A percentile compares a stretch with the other conserved stretches of the same genome.
phyloP scores from a whole-genome alignment of 108 stramenopile species.

The Hondaea fermentalgiana region DNA sequence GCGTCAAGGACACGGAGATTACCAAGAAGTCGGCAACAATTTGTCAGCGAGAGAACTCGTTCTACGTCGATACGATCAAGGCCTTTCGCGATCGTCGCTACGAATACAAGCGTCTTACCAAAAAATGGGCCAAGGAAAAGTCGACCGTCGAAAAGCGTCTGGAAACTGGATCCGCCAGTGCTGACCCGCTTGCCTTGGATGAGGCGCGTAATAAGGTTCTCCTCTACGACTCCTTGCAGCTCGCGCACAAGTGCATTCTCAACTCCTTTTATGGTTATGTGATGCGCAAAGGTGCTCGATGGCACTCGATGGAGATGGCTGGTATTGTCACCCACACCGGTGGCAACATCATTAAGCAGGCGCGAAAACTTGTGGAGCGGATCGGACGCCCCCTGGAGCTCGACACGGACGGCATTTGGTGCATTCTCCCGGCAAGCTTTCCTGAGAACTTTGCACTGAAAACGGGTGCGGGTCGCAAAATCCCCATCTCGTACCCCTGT shows the following conservation, averaged over 20 bases:
- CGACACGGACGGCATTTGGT: conserved; percentile 99
- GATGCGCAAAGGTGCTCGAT: conserved; percentile 98
- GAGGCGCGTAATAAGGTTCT: conserved; percentile 79
- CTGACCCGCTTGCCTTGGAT: conserved; percentile 54
- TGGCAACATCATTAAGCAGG: conserved; percentile 92
- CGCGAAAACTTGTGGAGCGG: conserved; percentile 81
- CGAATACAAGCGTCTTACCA: conserved; percentile 92
- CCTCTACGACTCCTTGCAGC: conserved; percentile 94
- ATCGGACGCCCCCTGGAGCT: conserved; percentile 96
- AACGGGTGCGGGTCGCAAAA: conserved; percentile 60
- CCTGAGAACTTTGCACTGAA: conserved; percentile 76
- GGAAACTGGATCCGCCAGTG: conserved; percentile 46
- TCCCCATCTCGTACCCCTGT: conserved; percentile 82
- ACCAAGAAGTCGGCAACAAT: conserved; percentile 75
- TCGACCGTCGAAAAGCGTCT: conserved; percentile 43
- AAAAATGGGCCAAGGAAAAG: conserved; percentile 70
- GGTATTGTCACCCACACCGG: conserved; percentile 98
- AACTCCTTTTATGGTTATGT: conserved; percentile 96
- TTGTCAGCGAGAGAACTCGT: conserved; percentile 97
- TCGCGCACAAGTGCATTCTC: conserved; percentile 99
- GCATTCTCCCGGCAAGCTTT: conserved; percentile 91
- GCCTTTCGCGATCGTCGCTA: conserved; percentile 95
- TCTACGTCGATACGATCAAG: conserved; percentile 97
- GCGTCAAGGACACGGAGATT: conserved; percentile 89
- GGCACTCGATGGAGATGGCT: conserved; percentile 99